phyloP scores from a whole-genome alignment of 768 basidiomycete species.

The Trichaptum fuscoviolaceum region DNA sequence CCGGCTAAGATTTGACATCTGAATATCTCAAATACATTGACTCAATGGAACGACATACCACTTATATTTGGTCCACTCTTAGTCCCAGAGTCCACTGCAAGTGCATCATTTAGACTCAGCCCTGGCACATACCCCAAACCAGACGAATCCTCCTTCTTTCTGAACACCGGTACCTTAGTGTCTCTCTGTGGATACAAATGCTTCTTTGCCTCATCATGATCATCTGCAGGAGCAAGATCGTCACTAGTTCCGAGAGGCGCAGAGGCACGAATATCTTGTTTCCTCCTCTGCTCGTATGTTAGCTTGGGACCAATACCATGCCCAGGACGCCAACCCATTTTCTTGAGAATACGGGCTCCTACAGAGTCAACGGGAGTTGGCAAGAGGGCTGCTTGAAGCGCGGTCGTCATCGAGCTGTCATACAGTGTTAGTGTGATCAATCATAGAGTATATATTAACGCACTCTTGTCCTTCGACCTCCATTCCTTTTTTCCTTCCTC shows the following conservation, averaged over 20 bases:
- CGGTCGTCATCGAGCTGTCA: constrained; percentile 53
- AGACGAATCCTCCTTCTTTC: constrained; percentile 68
- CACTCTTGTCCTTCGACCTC: constrained; percentile 38
- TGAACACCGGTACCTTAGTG: constrained; percentile 53
- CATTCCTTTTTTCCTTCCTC: not conserved
- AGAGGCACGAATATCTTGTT: constrained; percentile 56
- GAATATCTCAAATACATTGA: constrained; percentile 2
- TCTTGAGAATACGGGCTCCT: constrained; percentile 82
- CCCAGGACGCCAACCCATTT: constrained; percentile 93
- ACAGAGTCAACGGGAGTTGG: constrained; percentile 74
- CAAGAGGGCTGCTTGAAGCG: constrained; percentile 61
- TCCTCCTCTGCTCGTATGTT: constrained; percentile 64
- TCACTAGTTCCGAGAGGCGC: constrained; percentile 20
- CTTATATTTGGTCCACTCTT: constrained; percentile 49
- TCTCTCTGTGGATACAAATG: constrained; percentile 87
- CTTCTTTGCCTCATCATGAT: constrained; percentile 78
- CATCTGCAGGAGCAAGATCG: constrained; percentile 30
- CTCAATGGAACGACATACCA: constrained; percentile 31
- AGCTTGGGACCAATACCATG: constrained; percentile 93
- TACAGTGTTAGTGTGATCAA: not conserved
- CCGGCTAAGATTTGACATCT: constrained; percentile 45
- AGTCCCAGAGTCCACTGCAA: constrained; percentile 33
- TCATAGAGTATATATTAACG: constrained; percentile 21
- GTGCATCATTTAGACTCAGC: constrained; percentile 52
- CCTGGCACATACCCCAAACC: constrained; percentile 80